Conservation (phyloP, 2,329 filamentous ascomycete species). For the Phaeosphaeria sp. region DNA sequence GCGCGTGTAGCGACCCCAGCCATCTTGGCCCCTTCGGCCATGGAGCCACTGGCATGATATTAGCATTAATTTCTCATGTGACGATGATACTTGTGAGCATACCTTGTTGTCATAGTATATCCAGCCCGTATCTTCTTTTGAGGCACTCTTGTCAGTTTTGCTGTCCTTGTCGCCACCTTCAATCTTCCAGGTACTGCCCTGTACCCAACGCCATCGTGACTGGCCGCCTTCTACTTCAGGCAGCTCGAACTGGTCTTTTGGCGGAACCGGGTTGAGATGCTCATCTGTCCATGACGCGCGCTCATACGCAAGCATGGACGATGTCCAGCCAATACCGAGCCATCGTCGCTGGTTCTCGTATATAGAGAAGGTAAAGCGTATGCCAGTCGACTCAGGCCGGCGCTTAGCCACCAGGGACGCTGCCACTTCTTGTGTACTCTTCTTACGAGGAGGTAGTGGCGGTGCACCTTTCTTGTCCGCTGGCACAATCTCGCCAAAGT, state of each 20-base stretch:
- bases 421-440: slow-evolving; percentile 56
- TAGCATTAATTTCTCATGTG: slow-evolving; percentile 10
- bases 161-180: slow-evolving; percentile 67
- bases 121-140: slow-evolving; percentile 73
- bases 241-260: slow-evolving; percentile 74
- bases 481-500: slow-evolving; percentile 63
- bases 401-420: slow-evolving; percentile 52
- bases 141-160: slow-evolving; percentile 52
- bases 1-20: slow-evolving; percentile 93
- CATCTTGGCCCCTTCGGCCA: slow-evolving; percentile 81
- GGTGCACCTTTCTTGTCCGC: slow-evolving; percentile 41
- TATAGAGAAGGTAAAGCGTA: slow-evolving; percentile 94
- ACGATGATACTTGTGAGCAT: slow-evolving; percentile 13
- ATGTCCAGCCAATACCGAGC: slow-evolving; percentile 95
- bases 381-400: slow-evolving; percentile 68
- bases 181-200: slow-evolving; percentile 84
- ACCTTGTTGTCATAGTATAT: slow-evolving; percentile 99
- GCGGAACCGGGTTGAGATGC: slow-evolving; percentile 80
- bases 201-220: slow-evolving; percentile 80
- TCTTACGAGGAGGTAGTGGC: slow-evolving; percentile 51
- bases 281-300: slow-evolving; percentile 94
- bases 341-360: slow-evolving; percentile 97
- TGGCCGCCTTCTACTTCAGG: slow-evolving; percentile 70
- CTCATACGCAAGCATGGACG: slow-evolving; percentile 88
- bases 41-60: slow-evolving; percentile 75